Base-by-base conservation (phyloP, 305 asterid species). In the Fraxinus sp. region DNA sequence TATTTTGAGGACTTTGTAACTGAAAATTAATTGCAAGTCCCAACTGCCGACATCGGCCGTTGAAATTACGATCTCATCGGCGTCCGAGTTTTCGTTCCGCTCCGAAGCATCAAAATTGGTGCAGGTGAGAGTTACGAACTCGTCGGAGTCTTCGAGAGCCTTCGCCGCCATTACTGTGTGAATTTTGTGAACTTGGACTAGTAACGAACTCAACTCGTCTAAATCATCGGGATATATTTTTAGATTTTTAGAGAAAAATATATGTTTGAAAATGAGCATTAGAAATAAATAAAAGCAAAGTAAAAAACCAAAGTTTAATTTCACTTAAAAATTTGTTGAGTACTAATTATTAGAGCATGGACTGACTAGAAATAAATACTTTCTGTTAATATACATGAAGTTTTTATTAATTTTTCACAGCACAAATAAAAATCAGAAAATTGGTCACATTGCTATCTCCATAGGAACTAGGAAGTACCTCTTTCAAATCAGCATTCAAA, bases 21-120 rank as follows among this genome's bases (percentile, higher is more conserved):
- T 81, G 35, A 87, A 84, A 85, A 92, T 82, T 9, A 90, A 88
- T 81, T 90, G 76, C 86, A 90, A 85, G 89, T 94, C 90, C 96
- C 97, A 95, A 39, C 62, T 46, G 68, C 82, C 16, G 84, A 95
- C 86, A 30, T 88, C 90, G 37, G 88, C 87, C n/a, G 92, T 89
- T 64, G 98, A 93, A 72, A 95, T 81, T 70, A 83, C 28, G 78
- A 91, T 86, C 77, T 76, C 87, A 46, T 81, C 82, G 46, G 37
- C 77, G 28, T 55, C 81, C 80, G 84, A 82, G 43, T 77, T 68
- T 20, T 73, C 93, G 10, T 84, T 85, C 22, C 81, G 75, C 22
- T 11, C 84, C 11, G 78, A 62, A 32, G n/a, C 43, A 77, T 84
- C 57, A 9, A 77, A 68, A 13, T 87, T 93, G 83, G 87, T 78